These are phyloP conservation scores for Mycosphaerella sp. DNA, from an alignment of 2,329 filamentous ascomycete genomes.

Conservation along the genomic window DNA sequence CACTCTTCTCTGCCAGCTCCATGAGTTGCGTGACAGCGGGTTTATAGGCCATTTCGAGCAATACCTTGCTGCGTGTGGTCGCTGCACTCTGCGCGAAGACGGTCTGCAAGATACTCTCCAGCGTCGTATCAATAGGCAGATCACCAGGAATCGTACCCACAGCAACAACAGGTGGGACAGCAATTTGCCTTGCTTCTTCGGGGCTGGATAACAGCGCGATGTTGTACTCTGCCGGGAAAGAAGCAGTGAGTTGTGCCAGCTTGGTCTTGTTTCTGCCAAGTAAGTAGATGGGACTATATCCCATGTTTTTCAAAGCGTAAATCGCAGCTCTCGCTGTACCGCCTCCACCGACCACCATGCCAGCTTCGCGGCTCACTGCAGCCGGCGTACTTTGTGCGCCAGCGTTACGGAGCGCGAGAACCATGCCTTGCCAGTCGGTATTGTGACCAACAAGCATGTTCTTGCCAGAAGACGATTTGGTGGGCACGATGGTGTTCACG, in stretches of 20 bases:
- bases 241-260: constrained; percentile 58
- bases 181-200: constrained; percentile 45
- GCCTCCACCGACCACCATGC: constrained; percentile 81
- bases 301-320: constrained; percentile 76
- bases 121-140: constrained; percentile 65
- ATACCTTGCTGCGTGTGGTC: constrained; percentile 48
- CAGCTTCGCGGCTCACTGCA: constrained; percentile 45
- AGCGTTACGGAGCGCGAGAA: constrained; percentile 64
- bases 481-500: constrained; percentile 83
- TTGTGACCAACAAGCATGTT: constrained; percentile 70
- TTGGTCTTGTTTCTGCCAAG: constrained; percentile 69
- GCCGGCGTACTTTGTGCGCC: constrained; percentile 47
- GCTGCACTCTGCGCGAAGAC: constrained; percentile 47
- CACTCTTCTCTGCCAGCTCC: constrained; percentile 67
- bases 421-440: constrained; percentile 94
- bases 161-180: constrained; percentile 59
- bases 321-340: constrained; percentile 89
- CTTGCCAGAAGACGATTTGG: constrained; percentile 34
- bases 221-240: constrained; percentile 68
- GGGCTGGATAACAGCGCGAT: constrained; percentile 56
- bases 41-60: constrained; percentile 97
- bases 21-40: constrained; percentile 77
- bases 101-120: constrained; percentile 58
- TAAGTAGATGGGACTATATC: constrained; percentile 79
- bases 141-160: constrained; percentile 91